phyloP scores from a whole-genome alignment of 345 rosid genomes.

The Boechera retrofracta region DNA sequence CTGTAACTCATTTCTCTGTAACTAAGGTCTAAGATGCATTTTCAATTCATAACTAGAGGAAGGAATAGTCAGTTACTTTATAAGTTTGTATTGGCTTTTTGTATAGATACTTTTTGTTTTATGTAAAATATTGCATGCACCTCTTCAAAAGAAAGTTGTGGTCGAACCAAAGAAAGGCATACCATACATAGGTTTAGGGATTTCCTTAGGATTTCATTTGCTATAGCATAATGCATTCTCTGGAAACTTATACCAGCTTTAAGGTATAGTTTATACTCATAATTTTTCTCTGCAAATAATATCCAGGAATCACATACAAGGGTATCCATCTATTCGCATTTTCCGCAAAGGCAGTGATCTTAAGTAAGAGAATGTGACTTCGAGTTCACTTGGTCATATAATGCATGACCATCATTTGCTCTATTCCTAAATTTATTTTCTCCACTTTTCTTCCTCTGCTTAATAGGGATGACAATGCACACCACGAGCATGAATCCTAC shows the following conservation, averaged over 20 bases:
- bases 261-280: slow-evolving; percentile 19
- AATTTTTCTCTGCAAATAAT: slow-evolving; percentile 17
- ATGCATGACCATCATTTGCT: slow-evolving; percentile 18
- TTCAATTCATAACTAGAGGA: slow-evolving; percentile 14
- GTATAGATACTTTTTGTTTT: background rate
- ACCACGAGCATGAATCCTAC: slow-evolving; percentile 96
- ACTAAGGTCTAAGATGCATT: slow-evolving; percentile 16
- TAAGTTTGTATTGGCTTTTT: slow-evolving; percentile 21
- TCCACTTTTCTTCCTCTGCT: slow-evolving; percentile 1
- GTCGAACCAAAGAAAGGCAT: slow-evolving; percentile 21
- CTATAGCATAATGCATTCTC: slow-evolving; percentile 22
- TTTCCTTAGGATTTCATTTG: slow-evolving; percentile 18
- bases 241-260: slow-evolving; percentile 4
- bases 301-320: slow-evolving; percentile 92
- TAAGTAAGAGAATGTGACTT: slow-evolving; percentile 50
- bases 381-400: slow-evolving; percentile 17
- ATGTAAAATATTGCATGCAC: slow-evolving; percentile 2
- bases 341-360: slow-evolving; percentile 96
- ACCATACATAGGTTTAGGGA: slow-evolving; percentile 11
- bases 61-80: slow-evolving; percentile 1
- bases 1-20: slow-evolving; percentile 13
- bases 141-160: background rate
- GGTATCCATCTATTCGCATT: slow-evolving; percentile 97
- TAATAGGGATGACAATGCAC: slow-evolving; percentile 86
- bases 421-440: background rate